A percentile compares a stretch with the other conserved stretches of the same genome.
Conservation (phyloP, 2,329 filamentous ascomycete species). For the Helotiales sp. region DNA sequence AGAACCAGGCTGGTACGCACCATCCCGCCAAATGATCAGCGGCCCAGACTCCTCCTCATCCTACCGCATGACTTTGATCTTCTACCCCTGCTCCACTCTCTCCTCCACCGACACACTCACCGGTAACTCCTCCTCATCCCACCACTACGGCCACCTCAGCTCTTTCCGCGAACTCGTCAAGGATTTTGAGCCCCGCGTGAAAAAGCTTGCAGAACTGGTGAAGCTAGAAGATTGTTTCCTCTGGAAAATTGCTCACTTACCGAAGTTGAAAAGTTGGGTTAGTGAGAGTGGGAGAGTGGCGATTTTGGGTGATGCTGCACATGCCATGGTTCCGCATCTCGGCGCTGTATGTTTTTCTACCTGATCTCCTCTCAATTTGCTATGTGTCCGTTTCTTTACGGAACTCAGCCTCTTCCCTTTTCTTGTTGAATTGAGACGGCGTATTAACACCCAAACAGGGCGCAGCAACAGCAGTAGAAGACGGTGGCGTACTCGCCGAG, state of each 20-base stretch:
- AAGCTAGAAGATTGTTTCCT: conserved; percentile 16
- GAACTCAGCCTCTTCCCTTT: too few species aligned
- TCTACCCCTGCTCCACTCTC: conserved; percentile 2
- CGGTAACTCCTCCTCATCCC: conserved; percentile 9
- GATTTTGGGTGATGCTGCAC: conserved; percentile 10
- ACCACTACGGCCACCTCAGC: not conserved
- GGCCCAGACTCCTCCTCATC: conserved; percentile 2
- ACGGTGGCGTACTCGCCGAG: conserved; percentile 14
- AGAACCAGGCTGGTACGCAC: conserved; percentile 7
- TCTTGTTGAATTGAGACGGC: too few species aligned
- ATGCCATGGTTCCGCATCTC: conserved; percentile 20
- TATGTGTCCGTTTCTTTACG: not conserved
- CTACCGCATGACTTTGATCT: conserved; percentile 11
- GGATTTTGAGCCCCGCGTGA: conserved; percentile 8
- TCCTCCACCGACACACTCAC: not conserved
- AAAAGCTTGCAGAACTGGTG: not conserved
- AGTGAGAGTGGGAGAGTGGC: conserved; percentile 10
- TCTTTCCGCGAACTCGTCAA: not conserved
- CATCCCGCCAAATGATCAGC: conserved; percentile 13
- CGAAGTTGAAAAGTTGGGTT: conserved; percentile 1
- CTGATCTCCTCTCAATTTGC: not conserved
- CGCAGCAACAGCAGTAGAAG: conserved; percentile 16
- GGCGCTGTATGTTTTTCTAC: not conserved
- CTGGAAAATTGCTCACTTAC: conserved; percentile 14
- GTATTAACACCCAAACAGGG: not conserved